Base-by-base conservation (phyloP, 441 rosid genomes). In the Pelargonium australe region DNA sequence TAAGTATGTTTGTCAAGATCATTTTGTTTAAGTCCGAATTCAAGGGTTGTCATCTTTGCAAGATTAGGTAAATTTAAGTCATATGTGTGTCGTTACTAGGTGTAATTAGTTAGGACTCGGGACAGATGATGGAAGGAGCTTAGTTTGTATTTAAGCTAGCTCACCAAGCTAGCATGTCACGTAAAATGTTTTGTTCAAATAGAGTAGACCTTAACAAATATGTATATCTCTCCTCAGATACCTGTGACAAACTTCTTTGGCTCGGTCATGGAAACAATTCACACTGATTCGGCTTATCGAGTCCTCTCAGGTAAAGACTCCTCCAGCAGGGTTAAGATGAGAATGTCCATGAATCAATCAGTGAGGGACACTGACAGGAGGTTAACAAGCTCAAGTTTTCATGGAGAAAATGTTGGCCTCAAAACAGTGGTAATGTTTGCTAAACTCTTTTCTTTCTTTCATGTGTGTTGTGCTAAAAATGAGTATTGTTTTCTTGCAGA, bases 191-290 rank as follows among this genome's bases (percentile, higher is more conserved):
- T 12, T 49, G 55, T 49, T 49, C 14, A 49, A 49, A 14, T 12
- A 49, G 55, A 49, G n/a, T 2, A 49, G 13, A 49, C 55, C 17
- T 49, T 49, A 49, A 49, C n/a, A 12, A 11, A 12, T 49, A 10
- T 49, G 55, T 10, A 45, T 49, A 3, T 4, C 55, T 49, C 55
- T 49, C 55, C n/a, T n/a, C 68, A 95, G 97, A 96, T 90, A 65
- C 96, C 97, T 0, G 97, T 91, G 78, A 95, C 97, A 1, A 90
- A 85, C 81, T 91, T 95, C 87, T 95, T 91, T 23, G 97, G 96
- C 65, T 95, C 97, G 4, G 96, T 95, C 57, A 91, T 91, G 99
- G 97, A 91, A 84, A 88, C 96, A 9, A 73, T 90, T 68, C 94
- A 86, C 72, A 91, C 97, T 11, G 91, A 86, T 77, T 85, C 81